Evolutionary conservation across 768 basidiomycete species (phyloP), one percentile per base, ranked within the genome.

Genomic region (Boletus rufocinnamomeus): DNA sequence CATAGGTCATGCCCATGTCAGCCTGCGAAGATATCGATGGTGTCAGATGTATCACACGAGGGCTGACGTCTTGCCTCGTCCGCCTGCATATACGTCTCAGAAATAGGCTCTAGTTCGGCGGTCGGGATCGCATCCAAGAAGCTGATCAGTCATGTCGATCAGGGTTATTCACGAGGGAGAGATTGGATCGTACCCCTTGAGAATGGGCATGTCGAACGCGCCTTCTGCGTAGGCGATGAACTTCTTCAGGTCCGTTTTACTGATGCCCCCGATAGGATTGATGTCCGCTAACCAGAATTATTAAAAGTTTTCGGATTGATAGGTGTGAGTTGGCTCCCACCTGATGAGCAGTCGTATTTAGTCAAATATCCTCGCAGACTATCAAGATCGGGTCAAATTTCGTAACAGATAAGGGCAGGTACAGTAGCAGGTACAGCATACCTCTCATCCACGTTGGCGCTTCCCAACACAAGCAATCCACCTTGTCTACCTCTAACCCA

Each of bases 1-100:
- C 91, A 69, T 98, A 98, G 0, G 96, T 97, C 97, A 98, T 98
- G 10, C 96, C 96, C 96, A 98, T 98, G 67, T 98, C 96, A 19
- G 84, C 93, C 93, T 93, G 62, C 7, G 50, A 47, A 49, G 47
- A 50, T 46, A 40, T 52, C 30, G 66, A 54, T 52, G 27, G 14
- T 3, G 45, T 48, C 19, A 21, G 38, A 25, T 37, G 32, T 28
- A 50, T 43, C 34, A 52, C 45, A 19, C 25, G 38, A 21, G 44
- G 32, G 7, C 16, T 19, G 6, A 38, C 38, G 56, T 63, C 77
- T 45, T 56, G 89, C 95, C 81, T 99, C 97, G 66, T 99, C 97
- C 0, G 95, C 85, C 65, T 99, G 97, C 10, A 97, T 89, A 68
- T 98, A 98, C 7, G 86, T 88, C 62, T 93, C 90, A 0, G 93